phyloP scores from a whole-genome alignment of 2,329 filamentous ascomycete genomes.

The Ramularia collo-cygni region DNA sequence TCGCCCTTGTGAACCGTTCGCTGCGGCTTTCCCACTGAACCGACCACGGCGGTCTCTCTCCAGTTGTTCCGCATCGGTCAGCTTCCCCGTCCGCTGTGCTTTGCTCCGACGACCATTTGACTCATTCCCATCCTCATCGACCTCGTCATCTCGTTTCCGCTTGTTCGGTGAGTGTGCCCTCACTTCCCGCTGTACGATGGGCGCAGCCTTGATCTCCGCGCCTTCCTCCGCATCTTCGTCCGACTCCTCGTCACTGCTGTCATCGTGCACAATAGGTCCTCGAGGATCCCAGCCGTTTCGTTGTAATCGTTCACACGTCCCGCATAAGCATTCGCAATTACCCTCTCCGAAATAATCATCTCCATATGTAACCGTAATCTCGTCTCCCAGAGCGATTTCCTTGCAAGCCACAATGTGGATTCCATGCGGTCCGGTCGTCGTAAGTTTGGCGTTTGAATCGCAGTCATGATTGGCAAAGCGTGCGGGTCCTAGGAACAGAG shows the following conservation, averaged over 20 bases:
- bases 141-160: slow-evolving; percentile 16
- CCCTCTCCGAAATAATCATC: slow-evolving; percentile 93
- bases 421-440: slow-evolving; percentile 74
- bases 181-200: slow-evolving; percentile 1
- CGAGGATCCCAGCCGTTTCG: slow-evolving; percentile 74
- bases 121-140: slow-evolving; percentile 6
- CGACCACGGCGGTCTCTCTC: neutral
- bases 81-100: neutral
- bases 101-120: too few species aligned
- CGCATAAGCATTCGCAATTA: slow-evolving; percentile 91
- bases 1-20: neutral
- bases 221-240: slow-evolving; percentile 26
- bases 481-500: slow-evolving; percentile 88
- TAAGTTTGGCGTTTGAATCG: slow-evolving; percentile 79
- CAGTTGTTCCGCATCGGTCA: too few species aligned
- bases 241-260: slow-evolving; percentile 29
- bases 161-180: slow-evolving; percentile 9
- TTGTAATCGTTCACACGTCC: slow-evolving; percentile 68
- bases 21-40: neutral
- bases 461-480: slow-evolving; percentile 98
- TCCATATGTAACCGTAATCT: slow-evolving; percentile 94
- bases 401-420: slow-evolving; percentile 84
- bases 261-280: slow-evolving; percentile 26
- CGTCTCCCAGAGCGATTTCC: slow-evolving; percentile 78
- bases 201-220: slow-evolving; percentile 15